Evolutionary conservation across 2,329 filamentous ascomycete species (phyloP).

Genomic region (Pseudocercospora eumusae): DNA sequence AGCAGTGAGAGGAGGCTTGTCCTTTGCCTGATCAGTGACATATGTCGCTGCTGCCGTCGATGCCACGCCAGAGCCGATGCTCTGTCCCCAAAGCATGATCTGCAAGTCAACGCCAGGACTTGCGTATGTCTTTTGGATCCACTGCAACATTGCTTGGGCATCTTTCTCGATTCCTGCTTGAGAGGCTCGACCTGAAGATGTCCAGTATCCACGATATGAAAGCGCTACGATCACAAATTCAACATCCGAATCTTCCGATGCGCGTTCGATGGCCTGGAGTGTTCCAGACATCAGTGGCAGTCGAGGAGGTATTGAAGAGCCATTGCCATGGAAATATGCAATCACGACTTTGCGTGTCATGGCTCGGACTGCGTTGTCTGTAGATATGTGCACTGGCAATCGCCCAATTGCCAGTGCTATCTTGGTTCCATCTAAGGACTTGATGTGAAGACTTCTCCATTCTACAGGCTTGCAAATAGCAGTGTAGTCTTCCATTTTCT

Average conservation of each 20-base stretch:
- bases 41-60: constrained; percentile 58
- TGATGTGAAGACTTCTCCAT: constrained; percentile 67
- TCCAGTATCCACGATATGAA: constrained; percentile 75
- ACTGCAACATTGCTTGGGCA: constrained; percentile 63
- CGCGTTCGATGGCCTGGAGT: constrained; percentile 45
- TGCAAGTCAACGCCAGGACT: constrained; percentile 38
- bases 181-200: constrained; percentile 68
- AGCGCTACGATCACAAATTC: constrained; percentile 49
- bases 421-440: constrained; percentile 64
- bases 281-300: constrained; percentile 51
- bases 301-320: constrained; percentile 49
- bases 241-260: constrained; percentile 12
- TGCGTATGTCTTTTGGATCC: constrained; percentile 55
- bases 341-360: constrained; percentile 41
- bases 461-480: constrained; percentile 60
- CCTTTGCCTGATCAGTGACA: constrained; percentile 39
- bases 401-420: constrained; percentile 61
- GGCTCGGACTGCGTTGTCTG: background rate
- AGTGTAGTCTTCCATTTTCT: constrained; percentile 66
- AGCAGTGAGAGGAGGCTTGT: constrained; percentile 40
- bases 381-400: constrained; percentile 10
- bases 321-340: constrained; percentile 55
- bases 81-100: constrained; percentile 74
- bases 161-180: constrained; percentile 71
- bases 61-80: constrained; percentile 71